A percentile compares a stretch with the other conserved stretches of the same genome.
These are phyloP conservation scores for Trichosporon sp. DNA, from an alignment of 1,284 basidiomycete species.

Conservation along the genomic window DNA sequence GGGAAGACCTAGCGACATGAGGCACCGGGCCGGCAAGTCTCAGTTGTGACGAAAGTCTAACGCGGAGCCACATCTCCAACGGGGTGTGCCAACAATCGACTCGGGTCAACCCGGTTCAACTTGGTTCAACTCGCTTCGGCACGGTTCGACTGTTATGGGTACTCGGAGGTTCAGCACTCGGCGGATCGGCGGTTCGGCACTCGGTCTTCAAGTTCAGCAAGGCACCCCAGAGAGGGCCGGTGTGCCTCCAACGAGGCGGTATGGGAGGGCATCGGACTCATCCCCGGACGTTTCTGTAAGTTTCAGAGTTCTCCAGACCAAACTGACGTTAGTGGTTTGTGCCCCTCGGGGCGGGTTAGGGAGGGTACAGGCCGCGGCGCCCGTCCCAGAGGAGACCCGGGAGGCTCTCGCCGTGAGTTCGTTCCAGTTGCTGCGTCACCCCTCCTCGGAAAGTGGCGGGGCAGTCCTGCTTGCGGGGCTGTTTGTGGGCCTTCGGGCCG, in stretches of 20 bases:
- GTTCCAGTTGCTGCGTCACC: not conserved
- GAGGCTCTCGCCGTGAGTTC: not conserved
- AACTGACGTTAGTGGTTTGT: too few species aligned
- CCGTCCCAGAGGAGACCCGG: not conserved
- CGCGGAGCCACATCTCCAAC: not conserved
- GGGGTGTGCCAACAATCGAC: not conserved
- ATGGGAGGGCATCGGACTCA: too few species aligned
- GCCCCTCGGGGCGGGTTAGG: not conserved
- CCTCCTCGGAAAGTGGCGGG: not conserved
- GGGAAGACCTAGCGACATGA: not conserved
- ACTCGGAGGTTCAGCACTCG: too few species aligned
- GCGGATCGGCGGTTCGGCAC: too few species aligned
- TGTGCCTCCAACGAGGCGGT: constrained; percentile 1
- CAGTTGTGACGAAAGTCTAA: not conserved
- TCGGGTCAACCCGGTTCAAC: not conserved
- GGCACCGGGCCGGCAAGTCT: not conserved
- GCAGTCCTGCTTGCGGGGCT: constrained; percentile 14
- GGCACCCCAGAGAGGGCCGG: too few species aligned
- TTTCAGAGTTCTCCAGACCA: not conserved
- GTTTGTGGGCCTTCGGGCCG: not conserved
- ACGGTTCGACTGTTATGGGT: not conserved
- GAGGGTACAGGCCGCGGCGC: not conserved
- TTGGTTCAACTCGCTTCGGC: not conserved
- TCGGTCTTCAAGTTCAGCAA: too few species aligned
- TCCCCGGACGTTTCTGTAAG: not conserved